Evolutionary conservation across 495 filamentous ascomycete species (phyloP).

Genomic region (Pyronema omphalodes): DNA sequence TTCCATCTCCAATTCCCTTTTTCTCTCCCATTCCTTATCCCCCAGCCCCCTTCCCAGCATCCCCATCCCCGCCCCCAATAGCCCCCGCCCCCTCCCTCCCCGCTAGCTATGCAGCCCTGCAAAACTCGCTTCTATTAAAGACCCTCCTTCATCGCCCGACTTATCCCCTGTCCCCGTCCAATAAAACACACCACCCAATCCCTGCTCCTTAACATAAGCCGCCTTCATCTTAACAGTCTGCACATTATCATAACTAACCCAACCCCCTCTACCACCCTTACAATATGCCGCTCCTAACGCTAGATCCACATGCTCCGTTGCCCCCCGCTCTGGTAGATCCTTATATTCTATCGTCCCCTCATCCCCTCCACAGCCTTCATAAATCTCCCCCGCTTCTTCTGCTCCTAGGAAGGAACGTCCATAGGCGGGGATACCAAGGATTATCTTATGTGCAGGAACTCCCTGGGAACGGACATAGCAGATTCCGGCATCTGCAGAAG

Average conservation of each 20-base stretch:
- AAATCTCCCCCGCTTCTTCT: constrained; percentile 42
- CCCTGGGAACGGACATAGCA: constrained; percentile 45
- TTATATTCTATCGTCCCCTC: constrained; percentile 72
- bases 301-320: constrained; percentile 50
- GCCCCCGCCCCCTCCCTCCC: background rate
- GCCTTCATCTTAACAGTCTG: constrained; percentile 74
- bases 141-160: constrained; percentile 29
- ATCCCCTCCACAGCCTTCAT: constrained; percentile 41
- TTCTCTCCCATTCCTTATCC: no score
- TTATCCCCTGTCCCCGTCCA: constrained; percentile 78
- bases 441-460: constrained; percentile 54
- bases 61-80: background rate
- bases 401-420: constrained; percentile 64
- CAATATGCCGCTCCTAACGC: constrained; percentile 54
- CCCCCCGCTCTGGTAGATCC: constrained; percentile 51
- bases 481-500: constrained; percentile 49
- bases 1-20: no score
- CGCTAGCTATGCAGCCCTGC: constrained; percentile 39
- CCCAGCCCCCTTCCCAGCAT: background rate
- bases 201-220: constrained; percentile 53
- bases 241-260: constrained; percentile 72
- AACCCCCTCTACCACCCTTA: constrained; percentile 64
- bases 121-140: constrained; percentile 58
- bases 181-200: constrained; percentile 72
- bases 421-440: constrained; percentile 64